phyloP scores from a whole-genome alignment of 176 grass and related monocot species.

The Aechmea fasciata region DNA sequence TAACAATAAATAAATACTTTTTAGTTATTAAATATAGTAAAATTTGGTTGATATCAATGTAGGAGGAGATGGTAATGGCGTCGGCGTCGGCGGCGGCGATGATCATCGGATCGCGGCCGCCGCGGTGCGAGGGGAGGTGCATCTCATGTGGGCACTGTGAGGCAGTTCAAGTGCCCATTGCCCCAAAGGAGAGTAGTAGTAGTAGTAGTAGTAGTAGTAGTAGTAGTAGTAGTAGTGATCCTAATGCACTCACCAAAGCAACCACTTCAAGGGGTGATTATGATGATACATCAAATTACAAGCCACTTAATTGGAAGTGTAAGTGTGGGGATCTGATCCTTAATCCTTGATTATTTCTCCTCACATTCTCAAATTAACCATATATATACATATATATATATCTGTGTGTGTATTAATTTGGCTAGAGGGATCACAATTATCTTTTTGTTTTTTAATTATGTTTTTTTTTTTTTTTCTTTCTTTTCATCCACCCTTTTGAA shows the following conservation, averaged over 20 bases:
- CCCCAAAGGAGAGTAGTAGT: conserved; percentile 22
- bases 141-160: conserved; percentile 47
- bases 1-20: too few relatives aligned
- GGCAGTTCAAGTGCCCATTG: conserved; percentile 65
- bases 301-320: conserved; percentile 83
- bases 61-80: neutral
- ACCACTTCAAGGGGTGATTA: conserved; percentile 3
- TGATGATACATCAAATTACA: conserved; percentile 61
- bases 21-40: too few relatives aligned
- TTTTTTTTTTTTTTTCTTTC: too few relatives aligned
- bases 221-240: neutral
- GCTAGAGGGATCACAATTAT: too few relatives aligned
- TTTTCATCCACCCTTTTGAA: too few relatives aligned
- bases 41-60: too few relatives aligned
- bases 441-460: too few relatives aligned
- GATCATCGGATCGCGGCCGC: conserved; percentile 60
- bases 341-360: conserved; percentile 33
- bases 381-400: too few relatives aligned
- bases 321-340: conserved; percentile 40
- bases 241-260: neutral
- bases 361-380: neutral
- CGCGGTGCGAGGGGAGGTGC: conserved; percentile 60
- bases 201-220: too few relatives aligned
- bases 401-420: too few relatives aligned
- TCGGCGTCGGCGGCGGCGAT: conserved; percentile 10